Evolutionary conservation across 371 early-diverging fungal species (phyloP).

Genomic region (Coemansia sp.): DNA sequence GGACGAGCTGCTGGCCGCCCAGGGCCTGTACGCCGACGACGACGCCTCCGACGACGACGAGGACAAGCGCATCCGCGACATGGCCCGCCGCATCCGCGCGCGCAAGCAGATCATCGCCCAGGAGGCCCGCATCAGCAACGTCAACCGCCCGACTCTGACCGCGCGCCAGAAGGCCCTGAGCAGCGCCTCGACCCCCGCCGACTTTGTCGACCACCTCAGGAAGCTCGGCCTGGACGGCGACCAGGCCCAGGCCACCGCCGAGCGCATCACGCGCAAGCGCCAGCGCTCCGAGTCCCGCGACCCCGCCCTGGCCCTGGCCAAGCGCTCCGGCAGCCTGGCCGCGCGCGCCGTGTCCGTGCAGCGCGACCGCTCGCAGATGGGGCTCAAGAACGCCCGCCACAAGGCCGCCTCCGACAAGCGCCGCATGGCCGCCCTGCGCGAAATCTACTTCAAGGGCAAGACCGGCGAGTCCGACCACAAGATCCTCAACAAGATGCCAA

Average conservation of each 20-base stretch:
- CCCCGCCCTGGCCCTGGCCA: constrained; percentile 54
- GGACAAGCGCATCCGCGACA: constrained; percentile 61
- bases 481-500: constrained; percentile 89
- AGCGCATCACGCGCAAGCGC: constrained; percentile 66
- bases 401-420: constrained; percentile 68
- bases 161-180: constrained; percentile 52
- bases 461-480: constrained; percentile 92
- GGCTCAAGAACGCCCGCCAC: constrained; percentile 68
- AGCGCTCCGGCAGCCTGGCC: constrained; percentile 56
- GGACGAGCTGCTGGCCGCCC: constrained; percentile 88
- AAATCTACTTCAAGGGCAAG: constrained; percentile 74
- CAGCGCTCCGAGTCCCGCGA: constrained; percentile 69
- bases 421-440: constrained; percentile 68
- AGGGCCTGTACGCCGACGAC: constrained; percentile 78
- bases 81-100: constrained; percentile 81
- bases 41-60: constrained; percentile 63
- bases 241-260: constrained; percentile 58
- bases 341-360: constrained; percentile 56
- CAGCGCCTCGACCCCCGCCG: constrained; percentile 51
- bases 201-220: constrained; percentile 63
- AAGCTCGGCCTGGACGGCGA: constrained; percentile 63
- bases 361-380: constrained; percentile 70
- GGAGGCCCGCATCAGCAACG: constrained; percentile 70
- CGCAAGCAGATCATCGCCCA: constrained; percentile 81
- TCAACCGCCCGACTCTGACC: constrained; percentile 61